phyloP scores from a whole-genome alignment of 1,139 yeast genomes.

The Pneumocystis jirovecii region DNA sequence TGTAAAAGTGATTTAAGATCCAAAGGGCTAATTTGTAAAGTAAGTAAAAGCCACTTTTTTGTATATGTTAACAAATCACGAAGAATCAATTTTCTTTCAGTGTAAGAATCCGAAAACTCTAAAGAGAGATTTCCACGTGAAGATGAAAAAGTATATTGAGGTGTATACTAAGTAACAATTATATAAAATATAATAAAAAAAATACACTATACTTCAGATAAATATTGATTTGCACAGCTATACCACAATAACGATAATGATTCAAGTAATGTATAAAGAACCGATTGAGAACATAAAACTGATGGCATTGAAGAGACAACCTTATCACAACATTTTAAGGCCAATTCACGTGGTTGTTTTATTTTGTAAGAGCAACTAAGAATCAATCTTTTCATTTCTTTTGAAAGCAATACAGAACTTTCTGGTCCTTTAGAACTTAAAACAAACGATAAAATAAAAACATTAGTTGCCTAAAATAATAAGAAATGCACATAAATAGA shows the following conservation, averaged over 20 bases:
- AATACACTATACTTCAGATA: background rate
- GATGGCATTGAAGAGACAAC: conserved; percentile 63
- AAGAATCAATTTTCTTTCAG: conserved; percentile 61
- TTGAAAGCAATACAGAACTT: background rate
- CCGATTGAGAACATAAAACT: conserved; percentile 55
- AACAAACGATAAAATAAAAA: background rate
- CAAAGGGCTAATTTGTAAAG: conserved; percentile 43
- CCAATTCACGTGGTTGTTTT: conserved; percentile 60
- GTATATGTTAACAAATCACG: conserved; percentile 45
- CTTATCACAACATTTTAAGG: conserved; percentile 62
- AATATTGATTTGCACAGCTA: conserved; percentile 74
- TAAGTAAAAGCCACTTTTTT: conserved; percentile 46
- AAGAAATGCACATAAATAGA: background rate
- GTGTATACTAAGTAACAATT: conserved; percentile 56
- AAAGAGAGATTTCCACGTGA: conserved; percentile 40
- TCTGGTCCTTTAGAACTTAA: background rate
- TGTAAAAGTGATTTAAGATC: conserved; percentile 36
- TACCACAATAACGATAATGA: conserved; percentile 62
- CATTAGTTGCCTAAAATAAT: background rate
- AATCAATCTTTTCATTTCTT: conserved; percentile 43
- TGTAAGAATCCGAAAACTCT: conserved; percentile 60
- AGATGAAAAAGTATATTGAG: conserved; percentile 56
- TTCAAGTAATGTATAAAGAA: conserved; percentile 69
- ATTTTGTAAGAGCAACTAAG: conserved; percentile 66
- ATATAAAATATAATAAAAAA: background rate